These are phyloP conservation scores for Sclerotinia trifoliorum DNA, from an alignment of 2,329 filamentous ascomycete genomes.

Conservation along the genomic window DNA sequence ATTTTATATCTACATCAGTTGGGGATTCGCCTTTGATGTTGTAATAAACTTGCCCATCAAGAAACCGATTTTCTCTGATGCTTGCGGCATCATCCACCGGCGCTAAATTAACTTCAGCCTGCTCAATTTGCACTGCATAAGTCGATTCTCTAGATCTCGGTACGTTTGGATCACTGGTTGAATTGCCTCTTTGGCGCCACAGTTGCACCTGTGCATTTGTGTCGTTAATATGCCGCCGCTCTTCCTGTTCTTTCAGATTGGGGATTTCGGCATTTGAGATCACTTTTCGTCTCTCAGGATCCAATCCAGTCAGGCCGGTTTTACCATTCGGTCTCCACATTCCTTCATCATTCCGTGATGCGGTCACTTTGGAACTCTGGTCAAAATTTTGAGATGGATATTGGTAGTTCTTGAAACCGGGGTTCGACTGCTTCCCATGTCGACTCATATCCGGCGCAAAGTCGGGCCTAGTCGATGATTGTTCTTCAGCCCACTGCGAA, in stretches of 20 bases:
- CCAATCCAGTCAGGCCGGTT: slow-evolving; percentile 35
- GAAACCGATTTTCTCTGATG: slow-evolving; percentile 37
- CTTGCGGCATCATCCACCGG: slow-evolving; percentile 37
- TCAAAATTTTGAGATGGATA: slow-evolving; percentile 22
- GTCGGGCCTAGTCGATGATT: slow-evolving; percentile 22
- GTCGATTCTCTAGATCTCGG: slow-evolving; percentile 30
- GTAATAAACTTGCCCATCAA: slow-evolving; percentile 39
- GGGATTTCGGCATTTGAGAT: slow-evolving; percentile 32
- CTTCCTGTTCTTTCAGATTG: slow-evolving; percentile 39
- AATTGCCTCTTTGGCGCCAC: slow-evolving; percentile 37
- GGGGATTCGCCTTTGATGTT: slow-evolving; percentile 30
- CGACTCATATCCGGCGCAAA: slow-evolving; percentile 24
- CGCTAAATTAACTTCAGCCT: slow-evolving; percentile 30
- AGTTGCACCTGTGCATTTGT: slow-evolving; percentile 40
- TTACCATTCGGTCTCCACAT: slow-evolving; percentile 32
- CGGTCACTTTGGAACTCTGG: slow-evolving; percentile 19
- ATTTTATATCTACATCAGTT: slow-evolving; percentile 32
- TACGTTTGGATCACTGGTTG: slow-evolving; percentile 30
- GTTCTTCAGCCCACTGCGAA: slow-evolving; percentile 32
- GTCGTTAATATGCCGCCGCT: slow-evolving; percentile 32
- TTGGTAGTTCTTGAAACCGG: slow-evolving; percentile 23
- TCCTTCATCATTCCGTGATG: slow-evolving; percentile 34
- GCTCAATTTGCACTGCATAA: slow-evolving; percentile 26
- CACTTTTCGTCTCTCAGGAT: slow-evolving; percentile 35
- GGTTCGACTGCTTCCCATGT: slow-evolving; percentile 13